These are phyloP conservation scores for Barnettozyma botsteinii DNA, from an alignment of 805 yeast species.

Conservation along the genomic window DNA sequence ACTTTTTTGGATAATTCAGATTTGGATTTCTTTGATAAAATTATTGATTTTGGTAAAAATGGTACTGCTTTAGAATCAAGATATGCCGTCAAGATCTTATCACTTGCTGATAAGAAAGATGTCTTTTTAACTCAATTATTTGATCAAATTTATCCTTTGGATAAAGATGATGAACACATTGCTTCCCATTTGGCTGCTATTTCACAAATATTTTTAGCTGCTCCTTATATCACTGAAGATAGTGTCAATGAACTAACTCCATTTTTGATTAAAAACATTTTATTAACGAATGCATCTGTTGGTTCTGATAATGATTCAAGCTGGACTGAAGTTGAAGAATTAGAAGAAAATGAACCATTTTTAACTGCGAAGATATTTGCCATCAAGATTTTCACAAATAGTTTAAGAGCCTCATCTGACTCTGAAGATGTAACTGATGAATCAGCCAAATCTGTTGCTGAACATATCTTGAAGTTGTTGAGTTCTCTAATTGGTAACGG, in stretches of 20 bases:
- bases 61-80: constrained; percentile 61
- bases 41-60: constrained; percentile 39
- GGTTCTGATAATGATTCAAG: constrained; percentile 29
- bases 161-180: constrained; percentile 33
- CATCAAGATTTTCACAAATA: constrained; percentile 52
- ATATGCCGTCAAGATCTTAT: constrained; percentile 55
- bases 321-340: constrained; percentile 44
- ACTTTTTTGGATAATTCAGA: constrained; percentile 42
- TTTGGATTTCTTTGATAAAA: constrained; percentile 34
- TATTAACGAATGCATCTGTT: constrained; percentile 44
- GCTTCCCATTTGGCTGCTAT: constrained; percentile 54
- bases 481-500: constrained; percentile 63
- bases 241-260: constrained; percentile 54
- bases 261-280: constrained; percentile 53
- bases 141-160: constrained; percentile 45
- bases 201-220: constrained; percentile 49
- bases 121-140: constrained; percentile 35
- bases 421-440: constrained; percentile 30
- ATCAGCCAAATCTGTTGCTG: constrained; percentile 40
- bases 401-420: constrained; percentile 37
- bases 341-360: constrained; percentile 30
- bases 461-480: constrained; percentile 62
- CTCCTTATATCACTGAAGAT: constrained; percentile 44
- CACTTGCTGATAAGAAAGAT: constrained; percentile 40
- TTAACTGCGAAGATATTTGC: constrained; percentile 48